These are phyloP conservation scores for Salvia splendens DNA, from an alignment of 257 asterid genomes.

Conservation along the genomic window DNA sequence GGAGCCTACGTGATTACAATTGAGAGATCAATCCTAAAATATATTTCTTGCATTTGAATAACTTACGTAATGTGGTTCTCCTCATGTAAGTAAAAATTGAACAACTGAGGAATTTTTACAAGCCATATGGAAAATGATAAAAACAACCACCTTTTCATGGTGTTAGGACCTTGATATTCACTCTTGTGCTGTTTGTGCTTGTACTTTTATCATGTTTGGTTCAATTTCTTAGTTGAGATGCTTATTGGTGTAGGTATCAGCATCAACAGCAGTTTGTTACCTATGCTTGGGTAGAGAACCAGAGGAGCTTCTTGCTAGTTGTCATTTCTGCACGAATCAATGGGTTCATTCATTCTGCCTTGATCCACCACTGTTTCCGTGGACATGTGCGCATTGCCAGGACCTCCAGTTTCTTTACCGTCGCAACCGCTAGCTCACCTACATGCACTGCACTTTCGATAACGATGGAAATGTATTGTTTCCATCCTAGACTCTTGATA, in stretches of 20 bases:
- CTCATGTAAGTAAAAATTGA: neutral
- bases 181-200: neutral
- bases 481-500: neutral
- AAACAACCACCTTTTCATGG: neutral
- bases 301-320: conserved; percentile 70
- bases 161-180: neutral
- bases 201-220: neutral
- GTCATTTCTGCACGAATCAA: conserved; percentile 57
- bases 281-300: conserved; percentile 68
- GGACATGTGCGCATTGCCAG: conserved; percentile 73
- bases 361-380: conserved; percentile 84
- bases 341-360: conserved; percentile 74
- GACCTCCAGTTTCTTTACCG: conserved; percentile 61
- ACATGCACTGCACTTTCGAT: neutral
- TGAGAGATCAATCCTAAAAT: neutral
- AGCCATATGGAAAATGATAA: neutral
- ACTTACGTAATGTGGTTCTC: neutral
- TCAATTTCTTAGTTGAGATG: conserved; percentile 5
- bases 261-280: conserved; percentile 50
- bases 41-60: neutral
- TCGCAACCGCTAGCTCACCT: conserved; percentile 36
- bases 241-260: conserved; percentile 42
- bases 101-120: neutral
- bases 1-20: neutral
- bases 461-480: neutral